These are phyloP conservation scores for Daedalea quercina DNA, from an alignment of 768 basidiomycete species.

Conservation along the genomic window DNA sequence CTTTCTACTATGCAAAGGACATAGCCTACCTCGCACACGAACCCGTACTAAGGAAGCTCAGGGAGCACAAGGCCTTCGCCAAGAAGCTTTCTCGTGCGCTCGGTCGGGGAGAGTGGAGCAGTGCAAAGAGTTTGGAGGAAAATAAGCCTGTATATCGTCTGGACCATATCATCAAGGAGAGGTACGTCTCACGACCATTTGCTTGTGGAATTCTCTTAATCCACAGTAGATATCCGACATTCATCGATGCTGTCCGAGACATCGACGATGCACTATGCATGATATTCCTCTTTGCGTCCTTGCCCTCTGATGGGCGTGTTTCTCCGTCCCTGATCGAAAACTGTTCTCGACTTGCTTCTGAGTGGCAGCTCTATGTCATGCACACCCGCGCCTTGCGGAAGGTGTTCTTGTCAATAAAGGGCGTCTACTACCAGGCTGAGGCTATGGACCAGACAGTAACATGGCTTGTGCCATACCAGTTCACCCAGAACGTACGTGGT, in stretches of 20 bases:
- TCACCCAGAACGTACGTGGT: conserved; percentile 79
- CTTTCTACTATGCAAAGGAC: conserved; percentile 98
- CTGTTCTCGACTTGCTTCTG: conserved; percentile 82
- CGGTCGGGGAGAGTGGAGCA: conserved; percentile 91
- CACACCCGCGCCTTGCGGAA: conserved; percentile 79
- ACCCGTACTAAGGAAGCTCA: conserved; percentile 84
- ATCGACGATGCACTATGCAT: conserved; percentile 97
- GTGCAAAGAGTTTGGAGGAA: conserved; percentile 89
- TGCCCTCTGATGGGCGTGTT: conserved; percentile 81
- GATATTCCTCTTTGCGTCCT: conserved; percentile 84
- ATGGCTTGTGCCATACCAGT: conserved; percentile 97
- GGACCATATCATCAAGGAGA: conserved; percentile 96
- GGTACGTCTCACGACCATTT: conserved; percentile 42
- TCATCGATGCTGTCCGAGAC: conserved; percentile 91
- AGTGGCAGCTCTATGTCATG: conserved; percentile 97
- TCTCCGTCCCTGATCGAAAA: conserved; percentile 83
- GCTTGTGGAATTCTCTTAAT: background rate
- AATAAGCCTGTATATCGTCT: conserved; percentile 86
- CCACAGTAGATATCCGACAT: conserved; percentile 81
- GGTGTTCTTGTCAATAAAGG: conserved; percentile 95
- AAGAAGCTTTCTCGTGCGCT: conserved; percentile 93
- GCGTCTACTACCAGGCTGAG: conserved; percentile 96
- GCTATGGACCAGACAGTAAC: conserved; percentile 88
- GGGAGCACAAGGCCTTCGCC: conserved; percentile 97
- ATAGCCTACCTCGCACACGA: conserved; percentile 97